Conservation (phyloP, 805 yeast genomes). For the Zygoascus biomembranicola region DNA sequence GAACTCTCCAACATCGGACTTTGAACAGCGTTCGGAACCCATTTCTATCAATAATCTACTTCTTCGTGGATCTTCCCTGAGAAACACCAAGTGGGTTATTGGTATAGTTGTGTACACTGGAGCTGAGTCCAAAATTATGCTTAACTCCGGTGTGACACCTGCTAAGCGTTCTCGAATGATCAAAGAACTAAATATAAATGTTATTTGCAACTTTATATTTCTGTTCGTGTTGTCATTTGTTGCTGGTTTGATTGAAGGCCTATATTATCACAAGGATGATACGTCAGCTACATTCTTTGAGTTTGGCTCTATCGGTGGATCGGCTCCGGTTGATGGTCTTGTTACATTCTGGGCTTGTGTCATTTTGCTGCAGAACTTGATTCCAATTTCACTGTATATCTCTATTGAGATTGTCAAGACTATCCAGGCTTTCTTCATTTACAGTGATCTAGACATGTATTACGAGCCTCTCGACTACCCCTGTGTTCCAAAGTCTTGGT, state of each 20-base stretch:
- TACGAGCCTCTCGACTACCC: conserved; percentile 63
- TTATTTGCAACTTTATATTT: conserved; percentile 51
- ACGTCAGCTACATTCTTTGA: conserved; percentile 52
- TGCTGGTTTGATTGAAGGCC: conserved; percentile 63
- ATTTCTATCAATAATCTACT: conserved; percentile 54
- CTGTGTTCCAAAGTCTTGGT: conserved; percentile 76
- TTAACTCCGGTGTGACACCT: conserved; percentile 73
- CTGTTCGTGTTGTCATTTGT: conserved; percentile 59
- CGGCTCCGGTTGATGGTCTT: conserved; percentile 57
- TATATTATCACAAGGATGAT: conserved; percentile 39
- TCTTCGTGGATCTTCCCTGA: conserved; percentile 61
- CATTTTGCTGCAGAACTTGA: conserved; percentile 66
- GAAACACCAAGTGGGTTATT: conserved; percentile 71
- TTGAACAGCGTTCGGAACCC: conserved; percentile 38
- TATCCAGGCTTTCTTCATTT: conserved; percentile 66
- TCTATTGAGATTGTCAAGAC: conserved; percentile 76
- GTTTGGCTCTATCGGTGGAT: conserved; percentile 48
- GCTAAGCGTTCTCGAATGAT: conserved; percentile 60
- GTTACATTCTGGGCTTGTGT: conserved; percentile 64
- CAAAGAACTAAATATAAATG: conserved; percentile 58
- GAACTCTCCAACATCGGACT: conserved; percentile 24
- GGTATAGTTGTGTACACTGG: conserved; percentile 76
- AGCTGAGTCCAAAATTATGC: conserved; percentile 63
- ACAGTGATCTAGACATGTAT: conserved; percentile 61
- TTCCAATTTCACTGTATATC: conserved; percentile 72